Percentiles rank a stretch among this genome's conserved stretches.
phyloP scores from a whole-genome alignment of 2,329 filamentous ascomycete species.

The Cladobotryum protrusum region DNA sequence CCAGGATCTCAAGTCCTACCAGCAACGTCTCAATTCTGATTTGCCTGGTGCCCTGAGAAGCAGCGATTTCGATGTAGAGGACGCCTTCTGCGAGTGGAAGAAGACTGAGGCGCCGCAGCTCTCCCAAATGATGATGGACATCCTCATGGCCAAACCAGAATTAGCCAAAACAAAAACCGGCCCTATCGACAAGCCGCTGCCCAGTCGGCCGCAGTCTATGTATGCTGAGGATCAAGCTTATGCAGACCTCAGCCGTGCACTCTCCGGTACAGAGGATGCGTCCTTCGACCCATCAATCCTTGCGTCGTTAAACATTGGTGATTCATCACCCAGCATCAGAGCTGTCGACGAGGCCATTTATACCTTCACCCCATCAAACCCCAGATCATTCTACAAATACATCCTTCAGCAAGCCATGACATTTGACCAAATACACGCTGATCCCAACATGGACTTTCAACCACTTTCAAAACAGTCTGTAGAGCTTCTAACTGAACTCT shows the following conservation, averaged over 20 bases:
- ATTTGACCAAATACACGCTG: constrained; percentile 53
- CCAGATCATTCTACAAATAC: constrained; percentile 75
- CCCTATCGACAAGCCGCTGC: constrained; percentile 51
- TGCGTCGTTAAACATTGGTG: constrained; percentile 56
- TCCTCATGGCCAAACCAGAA: constrained; percentile 79
- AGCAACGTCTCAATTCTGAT: constrained; percentile 77
- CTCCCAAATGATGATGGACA: constrained; percentile 88
- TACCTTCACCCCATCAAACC: constrained; percentile 82
- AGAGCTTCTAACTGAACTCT: constrained; percentile 79
- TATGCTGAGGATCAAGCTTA: constrained; percentile 45
- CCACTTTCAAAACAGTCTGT: constrained; percentile 70
- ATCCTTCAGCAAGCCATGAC: constrained; percentile 72
- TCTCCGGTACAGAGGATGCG: constrained; percentile 41
- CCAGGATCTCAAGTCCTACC: constrained; percentile 88
- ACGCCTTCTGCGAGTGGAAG: constrained; percentile 85
- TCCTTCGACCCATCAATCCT: constrained; percentile 62
- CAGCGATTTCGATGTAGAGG: constrained; percentile 85
- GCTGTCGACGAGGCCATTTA: constrained; percentile 62
- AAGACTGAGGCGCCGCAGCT: constrained; percentile 81
- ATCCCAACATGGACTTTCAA: constrained; percentile 41
- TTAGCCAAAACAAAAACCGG: constrained; percentile 69
- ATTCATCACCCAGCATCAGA: constrained; percentile 42
- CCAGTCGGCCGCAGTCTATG: constrained; percentile 40
- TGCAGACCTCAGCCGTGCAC: constrained; percentile 45
- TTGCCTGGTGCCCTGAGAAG: constrained; percentile 69